Evolutionary conservation across 305 asterid species (phyloP).

Genomic region (Plantago lanceolata): DNA sequence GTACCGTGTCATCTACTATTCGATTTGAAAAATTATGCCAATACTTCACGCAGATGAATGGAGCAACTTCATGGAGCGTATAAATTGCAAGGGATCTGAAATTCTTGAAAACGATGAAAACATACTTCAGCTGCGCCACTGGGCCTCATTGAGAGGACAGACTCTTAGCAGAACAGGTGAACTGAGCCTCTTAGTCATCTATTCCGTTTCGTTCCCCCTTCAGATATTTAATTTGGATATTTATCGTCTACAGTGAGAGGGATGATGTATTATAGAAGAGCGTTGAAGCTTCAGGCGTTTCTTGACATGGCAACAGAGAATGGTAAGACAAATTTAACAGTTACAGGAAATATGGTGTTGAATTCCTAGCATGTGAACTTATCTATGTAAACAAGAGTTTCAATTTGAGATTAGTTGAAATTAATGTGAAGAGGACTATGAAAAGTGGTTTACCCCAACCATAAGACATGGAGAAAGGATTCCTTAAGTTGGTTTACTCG

Average conservation of each 20-base stretch:
- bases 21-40: slow-evolving; percentile 10
- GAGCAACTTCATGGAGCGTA: slow-evolving; percentile 80
- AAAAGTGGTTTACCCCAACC: too few relatives aligned
- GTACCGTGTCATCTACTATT: background rate
- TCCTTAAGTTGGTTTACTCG: background rate
- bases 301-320: slow-evolving; percentile 90
- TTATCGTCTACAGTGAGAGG: slow-evolving; percentile 57
- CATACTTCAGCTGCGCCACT: slow-evolving; percentile 64
- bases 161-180: slow-evolving; percentile 37
- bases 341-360: background rate
- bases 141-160: slow-evolving; percentile 92
- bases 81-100: slow-evolving; percentile 58
- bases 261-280: slow-evolving; percentile 93
- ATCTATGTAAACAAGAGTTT: background rate
- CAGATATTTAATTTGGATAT: slow-evolving; percentile 17
- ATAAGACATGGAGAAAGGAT: background rate
- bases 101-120: slow-evolving; percentile 58
- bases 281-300: slow-evolving; percentile 84
- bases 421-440: background rate
- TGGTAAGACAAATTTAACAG: slow-evolving; percentile 32
- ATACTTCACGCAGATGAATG: slow-evolving; percentile 58
- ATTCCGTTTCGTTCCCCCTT: slow-evolving; percentile 11
- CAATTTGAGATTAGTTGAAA: background rate
- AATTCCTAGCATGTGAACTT: slow-evolving; percentile 2
- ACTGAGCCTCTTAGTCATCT: slow-evolving; percentile 1